Conservation (phyloP, 2,329 filamentous ascomycete species). For the Calycina herbarum region DNA sequence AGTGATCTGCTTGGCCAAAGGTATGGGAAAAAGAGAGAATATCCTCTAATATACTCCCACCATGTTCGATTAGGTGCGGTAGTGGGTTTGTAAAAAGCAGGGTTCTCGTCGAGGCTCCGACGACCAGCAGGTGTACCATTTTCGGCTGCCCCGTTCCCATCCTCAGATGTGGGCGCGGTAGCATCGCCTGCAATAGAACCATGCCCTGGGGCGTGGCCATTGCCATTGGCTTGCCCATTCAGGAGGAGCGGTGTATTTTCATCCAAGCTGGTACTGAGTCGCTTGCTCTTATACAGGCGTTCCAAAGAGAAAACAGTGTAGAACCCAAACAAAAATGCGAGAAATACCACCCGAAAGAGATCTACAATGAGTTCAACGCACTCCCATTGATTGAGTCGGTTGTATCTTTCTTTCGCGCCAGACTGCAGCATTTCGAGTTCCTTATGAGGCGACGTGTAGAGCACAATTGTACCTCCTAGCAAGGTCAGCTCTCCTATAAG, state of each 20-base stretch:
- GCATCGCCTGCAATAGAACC: conserved; percentile 39
- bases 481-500: conserved; percentile 73
- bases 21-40: conserved; percentile 93
- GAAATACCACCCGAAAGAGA: conserved; percentile 65
- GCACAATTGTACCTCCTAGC: conserved; percentile 64
- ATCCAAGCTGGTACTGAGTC: conserved; percentile 30
- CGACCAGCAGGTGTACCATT: conserved; percentile 39
- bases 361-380: conserved; percentile 66
- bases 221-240: conserved; percentile 41
- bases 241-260: conserved; percentile 65
- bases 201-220: conserved; percentile 38
- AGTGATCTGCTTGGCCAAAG: conserved; percentile 87
- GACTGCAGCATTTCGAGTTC: conserved; percentile 47
- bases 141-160: conserved; percentile 12
- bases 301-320: conserved; percentile 55
- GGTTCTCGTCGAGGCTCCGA: conserved; percentile 55
- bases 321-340: conserved; percentile 54
- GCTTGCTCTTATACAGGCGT: conserved; percentile 28
- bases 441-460: conserved; percentile 68
- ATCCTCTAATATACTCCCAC: conserved; percentile 94
- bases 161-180: conserved; percentile 15
- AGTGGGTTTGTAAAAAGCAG: conserved; percentile 85
- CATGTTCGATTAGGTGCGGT: conserved; percentile 85
- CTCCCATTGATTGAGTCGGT: conserved; percentile 53
- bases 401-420: conserved; percentile 42